These are phyloP conservation scores for Hypoxylon rickii DNA, from an alignment of 495 filamentous ascomycete genomes.

Conservation along the genomic window DNA sequence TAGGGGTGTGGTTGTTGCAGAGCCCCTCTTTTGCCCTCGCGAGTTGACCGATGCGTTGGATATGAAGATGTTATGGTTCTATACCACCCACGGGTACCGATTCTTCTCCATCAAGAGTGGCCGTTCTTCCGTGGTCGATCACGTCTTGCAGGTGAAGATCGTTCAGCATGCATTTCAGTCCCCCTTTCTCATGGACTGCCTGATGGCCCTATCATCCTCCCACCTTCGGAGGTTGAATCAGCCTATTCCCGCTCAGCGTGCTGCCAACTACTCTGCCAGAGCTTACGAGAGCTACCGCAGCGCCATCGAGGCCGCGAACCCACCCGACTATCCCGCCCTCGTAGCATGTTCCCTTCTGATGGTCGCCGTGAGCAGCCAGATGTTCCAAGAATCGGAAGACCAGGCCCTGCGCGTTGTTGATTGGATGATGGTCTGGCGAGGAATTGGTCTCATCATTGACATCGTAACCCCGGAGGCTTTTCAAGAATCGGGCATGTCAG, in stretches of 20 bases:
- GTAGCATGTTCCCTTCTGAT: constrained; percentile 48
- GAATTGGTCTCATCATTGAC: constrained; percentile 48
- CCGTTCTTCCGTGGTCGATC: constrained; percentile 36
- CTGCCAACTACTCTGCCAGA: constrained; percentile 44
- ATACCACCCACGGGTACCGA: constrained; percentile 40
- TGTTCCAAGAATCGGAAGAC: constrained; percentile 46
- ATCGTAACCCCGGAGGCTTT: constrained; percentile 30
- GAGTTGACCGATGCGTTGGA: constrained; percentile 37
- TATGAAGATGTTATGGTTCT: constrained; percentile 52
- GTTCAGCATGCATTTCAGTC: constrained; percentile 52
- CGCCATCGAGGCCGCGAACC: constrained; percentile 46
- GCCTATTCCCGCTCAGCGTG: constrained; percentile 28
- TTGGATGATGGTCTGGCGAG: constrained; percentile 54
- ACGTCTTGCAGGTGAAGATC: constrained; percentile 47
- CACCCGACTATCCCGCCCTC: constrained; percentile 46
- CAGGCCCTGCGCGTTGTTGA: constrained; percentile 47
- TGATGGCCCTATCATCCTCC: constrained; percentile 53
- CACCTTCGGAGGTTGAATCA: constrained; percentile 45
- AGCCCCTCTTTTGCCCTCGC: constrained; percentile 44
- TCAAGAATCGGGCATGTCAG: constrained; percentile 39
- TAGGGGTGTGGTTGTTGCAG: constrained; percentile 28
- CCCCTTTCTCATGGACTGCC: constrained; percentile 55
- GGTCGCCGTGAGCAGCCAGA: constrained; percentile 45
- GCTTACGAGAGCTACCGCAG: constrained; percentile 52
- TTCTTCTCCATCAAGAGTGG: constrained; percentile 45